phyloP scores from a whole-genome alignment of 768 basidiomycete genomes.

The Mycena polygramma region DNA sequence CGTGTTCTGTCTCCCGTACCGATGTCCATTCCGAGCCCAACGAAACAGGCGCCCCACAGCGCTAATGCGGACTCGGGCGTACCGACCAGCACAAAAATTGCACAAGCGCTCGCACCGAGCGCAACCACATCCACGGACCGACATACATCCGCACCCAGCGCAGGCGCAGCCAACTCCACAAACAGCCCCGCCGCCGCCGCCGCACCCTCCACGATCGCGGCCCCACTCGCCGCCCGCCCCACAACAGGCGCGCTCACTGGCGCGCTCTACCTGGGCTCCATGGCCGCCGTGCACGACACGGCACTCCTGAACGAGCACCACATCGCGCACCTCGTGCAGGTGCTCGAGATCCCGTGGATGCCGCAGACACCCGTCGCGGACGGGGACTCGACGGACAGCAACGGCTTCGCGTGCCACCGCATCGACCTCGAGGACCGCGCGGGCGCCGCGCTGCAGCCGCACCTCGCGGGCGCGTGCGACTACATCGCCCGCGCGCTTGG shows the following conservation, averaged over 20 bases:
- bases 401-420: conserved; percentile 47
- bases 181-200: no score
- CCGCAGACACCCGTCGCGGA: neutral
- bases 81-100: neutral
- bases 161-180: no score
- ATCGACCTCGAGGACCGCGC: conserved; percentile 63
- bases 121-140: no score
- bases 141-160: no score
- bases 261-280: conserved; percentile 57
- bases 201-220: no score
- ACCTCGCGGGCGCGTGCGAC: conserved; percentile 63
- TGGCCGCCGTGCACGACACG: conserved; percentile 70
- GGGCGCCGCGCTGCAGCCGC: conserved; percentile 59
- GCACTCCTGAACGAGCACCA: conserved; percentile 62
- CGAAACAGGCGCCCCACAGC: neutral
- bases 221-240: no score
- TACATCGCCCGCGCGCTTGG: conserved; percentile 59
- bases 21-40: neutral
- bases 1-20: conserved; percentile 16
- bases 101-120: neutral
- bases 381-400: neutral
- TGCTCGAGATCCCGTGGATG: conserved; percentile 71
- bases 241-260: neutral
- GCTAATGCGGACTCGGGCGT: no score
- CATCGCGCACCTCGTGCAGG: conserved; percentile 74